Conservation (phyloP, 495 filamentous ascomycete species). For the Xylaria nigripes region DNA sequence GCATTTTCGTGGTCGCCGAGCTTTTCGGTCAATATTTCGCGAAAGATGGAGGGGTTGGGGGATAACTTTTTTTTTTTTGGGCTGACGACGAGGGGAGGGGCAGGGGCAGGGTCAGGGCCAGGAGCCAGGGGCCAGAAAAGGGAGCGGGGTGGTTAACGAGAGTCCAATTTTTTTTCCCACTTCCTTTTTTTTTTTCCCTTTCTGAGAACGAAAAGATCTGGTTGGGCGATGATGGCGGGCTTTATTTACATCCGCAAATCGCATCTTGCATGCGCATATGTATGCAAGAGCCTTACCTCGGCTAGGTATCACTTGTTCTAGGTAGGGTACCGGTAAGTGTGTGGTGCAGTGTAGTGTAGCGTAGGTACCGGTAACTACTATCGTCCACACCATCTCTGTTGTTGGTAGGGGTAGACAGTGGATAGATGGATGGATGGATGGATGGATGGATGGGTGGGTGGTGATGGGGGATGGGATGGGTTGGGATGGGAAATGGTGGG, state of each 20-base stretch:
- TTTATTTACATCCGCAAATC: conserved; percentile 10
- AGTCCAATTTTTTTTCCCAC: conserved; percentile 1
- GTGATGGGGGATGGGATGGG: no score
- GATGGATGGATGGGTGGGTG: no score
- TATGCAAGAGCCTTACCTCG: conserved; percentile 1
- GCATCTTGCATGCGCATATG: conserved; percentile 4
- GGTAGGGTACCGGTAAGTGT: no score
- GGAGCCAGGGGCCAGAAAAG: no score
- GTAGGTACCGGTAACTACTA: no score
- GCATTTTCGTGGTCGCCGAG: conserved; percentile 9
- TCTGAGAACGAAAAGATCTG: not conserved
- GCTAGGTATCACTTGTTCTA: no score
- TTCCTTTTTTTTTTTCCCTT: not conserved
- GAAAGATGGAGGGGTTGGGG: conserved; percentile 3
- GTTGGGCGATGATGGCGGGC: not conserved
- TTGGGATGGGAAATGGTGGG: not conserved
- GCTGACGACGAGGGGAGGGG: no score
- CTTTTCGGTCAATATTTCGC: conserved; percentile 9
- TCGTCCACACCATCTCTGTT: not conserved
- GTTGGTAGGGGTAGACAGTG: not conserved
- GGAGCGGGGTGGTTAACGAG: no score
- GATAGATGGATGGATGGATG: no score
- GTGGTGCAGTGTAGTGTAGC: not conserved
- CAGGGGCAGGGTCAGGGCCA: no score
- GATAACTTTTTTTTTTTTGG: not conserved